Percentiles rank a stretch among this genome's conserved stretches.
Conservation (phyloP, 2,329 filamentous ascomycete genomes). For the Talaromyces sp. region DNA sequence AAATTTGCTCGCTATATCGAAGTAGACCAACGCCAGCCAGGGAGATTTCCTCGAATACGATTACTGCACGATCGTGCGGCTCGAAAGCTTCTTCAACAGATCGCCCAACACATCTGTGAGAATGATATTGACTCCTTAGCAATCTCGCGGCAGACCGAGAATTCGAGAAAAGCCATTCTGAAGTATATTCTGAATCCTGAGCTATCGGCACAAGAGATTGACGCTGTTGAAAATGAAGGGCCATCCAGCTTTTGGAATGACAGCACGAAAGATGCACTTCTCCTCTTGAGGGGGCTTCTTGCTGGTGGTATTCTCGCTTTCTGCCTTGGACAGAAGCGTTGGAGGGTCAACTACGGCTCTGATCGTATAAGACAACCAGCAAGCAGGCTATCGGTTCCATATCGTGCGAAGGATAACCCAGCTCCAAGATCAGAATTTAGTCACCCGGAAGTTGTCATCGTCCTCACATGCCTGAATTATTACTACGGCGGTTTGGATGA, state of each 20-base stretch:
- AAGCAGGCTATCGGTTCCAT: not conserved
- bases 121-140: not conserved
- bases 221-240: not conserved
- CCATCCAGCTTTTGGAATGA: not conserved
- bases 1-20: not conserved
- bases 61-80: not conserved
- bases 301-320: not conserved
- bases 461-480: not conserved
- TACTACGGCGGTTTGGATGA: not conserved
- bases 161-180: not conserved
- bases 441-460: not conserved
- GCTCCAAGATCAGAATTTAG: not conserved
- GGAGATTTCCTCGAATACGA: not conserved
- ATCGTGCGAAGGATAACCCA: not conserved
- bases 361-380: not conserved
- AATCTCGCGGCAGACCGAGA: not conserved
- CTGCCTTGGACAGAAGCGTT: not conserved
- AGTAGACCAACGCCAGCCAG: not conserved
- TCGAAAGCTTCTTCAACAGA: not conserved
- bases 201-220: not conserved
- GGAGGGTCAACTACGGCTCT: not conserved
- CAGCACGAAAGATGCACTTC: not conserved
- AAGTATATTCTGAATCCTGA: not conserved
- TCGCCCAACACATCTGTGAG: not conserved
- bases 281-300: not conserved